Conservation (phyloP, 2,329 filamentous ascomycete species). For the Talaromyces pinophilus region DNA sequence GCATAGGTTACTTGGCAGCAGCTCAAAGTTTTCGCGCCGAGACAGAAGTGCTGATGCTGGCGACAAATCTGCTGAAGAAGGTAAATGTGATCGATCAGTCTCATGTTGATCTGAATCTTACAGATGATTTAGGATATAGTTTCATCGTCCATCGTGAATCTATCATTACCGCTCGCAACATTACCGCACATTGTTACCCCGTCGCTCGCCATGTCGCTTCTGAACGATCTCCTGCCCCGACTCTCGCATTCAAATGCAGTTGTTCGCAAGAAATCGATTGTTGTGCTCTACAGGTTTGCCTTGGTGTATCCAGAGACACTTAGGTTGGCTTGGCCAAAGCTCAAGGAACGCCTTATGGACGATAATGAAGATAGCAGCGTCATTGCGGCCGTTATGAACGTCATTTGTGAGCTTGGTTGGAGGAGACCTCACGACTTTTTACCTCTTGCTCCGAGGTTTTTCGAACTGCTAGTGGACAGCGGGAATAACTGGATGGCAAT, state of each 20-base stretch:
- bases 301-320: slow-evolving; percentile 96
- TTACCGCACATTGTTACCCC: slow-evolving; percentile 95
- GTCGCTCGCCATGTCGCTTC: slow-evolving; percentile 83
- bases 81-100: slow-evolving; percentile 40
- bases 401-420: slow-evolving; percentile 95
- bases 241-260: slow-evolving; percentile 81
- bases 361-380: slow-evolving; percentile 88
- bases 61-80: slow-evolving; percentile 96
- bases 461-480: slow-evolving; percentile 86
- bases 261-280: slow-evolving; percentile 92
- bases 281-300: slow-evolving; percentile 89
- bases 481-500: slow-evolving; percentile 99
- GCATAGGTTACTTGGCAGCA: slow-evolving; percentile 90
- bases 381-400: slow-evolving; percentile 93
- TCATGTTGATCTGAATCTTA: slow-evolving; percentile 8
- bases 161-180: slow-evolving; percentile 81
- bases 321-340: slow-evolving; percentile 91
- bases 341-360: slow-evolving; percentile 91
- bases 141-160: slow-evolving; percentile 71
- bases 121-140: slow-evolving; percentile 49
- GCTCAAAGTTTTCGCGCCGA: slow-evolving; percentile 95
- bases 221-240: slow-evolving; percentile 82
- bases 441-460: slow-evolving; percentile 84
- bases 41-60: slow-evolving; percentile 96
- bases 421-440: slow-evolving; percentile 90